Percentiles rank a stretch among this genome's conserved stretches.
These are phyloP conservation scores for Trifolium pratense DNA, from an alignment of 306 rosid species.

Conservation along the genomic window DNA sequence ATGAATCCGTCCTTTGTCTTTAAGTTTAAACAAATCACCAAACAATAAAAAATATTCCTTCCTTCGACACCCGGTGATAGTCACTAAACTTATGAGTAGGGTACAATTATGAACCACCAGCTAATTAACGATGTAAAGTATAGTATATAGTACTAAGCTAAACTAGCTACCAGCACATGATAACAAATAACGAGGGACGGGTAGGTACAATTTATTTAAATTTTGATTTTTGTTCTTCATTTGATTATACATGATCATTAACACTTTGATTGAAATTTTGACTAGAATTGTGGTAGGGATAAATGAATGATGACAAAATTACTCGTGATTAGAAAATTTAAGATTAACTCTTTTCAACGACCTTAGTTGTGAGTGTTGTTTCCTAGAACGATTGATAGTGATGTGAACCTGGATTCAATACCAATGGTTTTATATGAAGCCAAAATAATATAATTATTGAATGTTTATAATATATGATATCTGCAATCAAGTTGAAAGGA, in stretches of 20 bases:
- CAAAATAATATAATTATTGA: conserved; percentile 2
- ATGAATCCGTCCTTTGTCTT: too few species aligned
- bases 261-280: conserved; percentile 31
- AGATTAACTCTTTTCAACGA: conserved; percentile 29
- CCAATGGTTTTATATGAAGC: conserved; percentile 19
- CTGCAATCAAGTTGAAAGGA: conserved; percentile 37
- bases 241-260: conserved; percentile 10
- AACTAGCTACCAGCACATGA: conserved; percentile 15
- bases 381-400: conserved; percentile 33
- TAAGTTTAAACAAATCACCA: too few species aligned
- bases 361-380: conserved; percentile 21
- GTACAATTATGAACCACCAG: conserved; percentile 23
- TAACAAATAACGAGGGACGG: conserved; percentile 5
- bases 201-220: neutral
- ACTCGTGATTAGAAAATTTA: neutral
- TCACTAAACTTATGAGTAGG: conserved; percentile 9
- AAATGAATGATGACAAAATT: conserved; percentile 23
- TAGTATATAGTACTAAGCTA: neutral
- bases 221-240: neutral
- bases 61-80: too few species aligned
- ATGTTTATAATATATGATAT: neutral
- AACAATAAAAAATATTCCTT: too few species aligned
- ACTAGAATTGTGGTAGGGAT: neutral
- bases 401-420: conserved; percentile 17
- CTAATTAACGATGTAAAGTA: conserved; percentile 6